Evolutionary conservation across 2,329 filamentous ascomycete genomes (phyloP).

Genomic region (Ceratocystis destructans): DNA sequence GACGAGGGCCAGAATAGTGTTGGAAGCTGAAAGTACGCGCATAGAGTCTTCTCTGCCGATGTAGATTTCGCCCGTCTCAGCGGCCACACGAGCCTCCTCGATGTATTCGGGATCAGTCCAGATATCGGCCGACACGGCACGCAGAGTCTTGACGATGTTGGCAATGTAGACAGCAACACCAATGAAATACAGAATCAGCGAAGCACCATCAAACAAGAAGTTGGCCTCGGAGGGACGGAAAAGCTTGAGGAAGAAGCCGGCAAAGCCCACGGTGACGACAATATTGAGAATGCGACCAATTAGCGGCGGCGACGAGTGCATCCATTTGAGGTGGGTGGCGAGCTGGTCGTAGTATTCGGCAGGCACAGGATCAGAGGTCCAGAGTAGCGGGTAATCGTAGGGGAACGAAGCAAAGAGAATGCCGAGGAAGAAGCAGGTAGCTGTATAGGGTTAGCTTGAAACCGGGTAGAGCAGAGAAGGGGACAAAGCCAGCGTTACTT

Average conservation of each 20-base stretch:
- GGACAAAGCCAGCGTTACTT: constrained; percentile 30
- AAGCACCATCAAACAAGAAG: constrained; percentile 82
- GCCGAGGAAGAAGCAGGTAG: constrained; percentile 93
- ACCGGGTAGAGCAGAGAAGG: constrained; percentile 14
- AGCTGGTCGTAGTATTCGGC: constrained; percentile 66
- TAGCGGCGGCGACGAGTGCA: constrained; percentile 81
- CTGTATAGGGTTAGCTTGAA: constrained; percentile 30
- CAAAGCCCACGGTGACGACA: constrained; percentile 71
- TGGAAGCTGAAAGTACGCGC: constrained; percentile 81
- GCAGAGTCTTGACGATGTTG: constrained; percentile 90
- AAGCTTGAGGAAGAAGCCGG: constrained; percentile 85
- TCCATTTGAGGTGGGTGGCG: constrained; percentile 77
- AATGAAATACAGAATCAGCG: constrained; percentile 68
- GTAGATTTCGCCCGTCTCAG: constrained; percentile 47
- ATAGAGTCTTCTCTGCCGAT: constrained; percentile 78
- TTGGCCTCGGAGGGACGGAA: constrained; percentile 90
- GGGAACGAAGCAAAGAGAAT: constrained; percentile 94
- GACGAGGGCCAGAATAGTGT: constrained; percentile 89
- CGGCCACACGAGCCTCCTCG: constrained; percentile 29
- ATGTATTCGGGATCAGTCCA: constrained; percentile 35
- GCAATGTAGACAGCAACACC: constrained; percentile 86
- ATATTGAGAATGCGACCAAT: constrained; percentile 92
- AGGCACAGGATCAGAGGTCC: constrained; percentile 52
- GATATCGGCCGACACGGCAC: constrained; percentile 61
- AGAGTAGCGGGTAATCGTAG: constrained; percentile 86